Percentiles rank a stretch among this genome's conserved stretches.
Conservation (phyloP, 208 protist species). For the Acanthamoeba healyi region DNA sequence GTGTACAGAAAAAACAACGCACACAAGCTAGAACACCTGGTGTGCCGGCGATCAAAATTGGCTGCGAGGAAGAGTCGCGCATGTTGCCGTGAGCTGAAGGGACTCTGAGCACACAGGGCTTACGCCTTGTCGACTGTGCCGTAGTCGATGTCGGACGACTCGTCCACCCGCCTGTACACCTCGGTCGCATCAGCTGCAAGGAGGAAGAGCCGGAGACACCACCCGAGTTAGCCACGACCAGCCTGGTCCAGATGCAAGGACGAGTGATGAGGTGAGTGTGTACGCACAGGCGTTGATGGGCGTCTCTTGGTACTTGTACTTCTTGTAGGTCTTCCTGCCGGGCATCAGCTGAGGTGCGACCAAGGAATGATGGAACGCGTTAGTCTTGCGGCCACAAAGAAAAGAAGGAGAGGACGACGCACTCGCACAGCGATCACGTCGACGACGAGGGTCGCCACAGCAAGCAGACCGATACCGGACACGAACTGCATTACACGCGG, state of each 20-base stretch:
- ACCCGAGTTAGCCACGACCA: too few species aligned
- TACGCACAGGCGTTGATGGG: neutral
- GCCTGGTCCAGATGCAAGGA: neutral
- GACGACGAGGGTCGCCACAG: constrained; percentile 46
- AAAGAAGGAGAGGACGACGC: neutral
- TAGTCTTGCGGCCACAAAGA: neutral
- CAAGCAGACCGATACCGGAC: constrained; percentile 67
- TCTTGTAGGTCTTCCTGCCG: constrained; percentile 67
- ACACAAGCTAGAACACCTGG: too few species aligned
- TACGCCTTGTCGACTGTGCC: neutral
- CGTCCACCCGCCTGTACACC: neutral
- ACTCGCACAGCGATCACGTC: constrained; percentile 53
- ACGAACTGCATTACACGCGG: too few species aligned
- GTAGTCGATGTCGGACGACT: neutral
- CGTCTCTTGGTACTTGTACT: constrained; percentile 62
- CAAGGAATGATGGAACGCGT: neutral
- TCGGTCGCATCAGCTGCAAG: neutral
- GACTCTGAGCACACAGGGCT: neutral
- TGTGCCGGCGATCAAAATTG: neutral
- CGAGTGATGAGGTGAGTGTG: neutral
- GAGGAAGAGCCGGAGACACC: neutral
- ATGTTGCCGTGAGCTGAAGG: too few species aligned
- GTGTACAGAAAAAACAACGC: neutral
- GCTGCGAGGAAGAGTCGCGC: neutral
- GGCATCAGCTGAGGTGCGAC: constrained; percentile 5